Conservation (phyloP, 2,329 filamentous ascomycete species). For the Hirsutella thompsonii region DNA sequence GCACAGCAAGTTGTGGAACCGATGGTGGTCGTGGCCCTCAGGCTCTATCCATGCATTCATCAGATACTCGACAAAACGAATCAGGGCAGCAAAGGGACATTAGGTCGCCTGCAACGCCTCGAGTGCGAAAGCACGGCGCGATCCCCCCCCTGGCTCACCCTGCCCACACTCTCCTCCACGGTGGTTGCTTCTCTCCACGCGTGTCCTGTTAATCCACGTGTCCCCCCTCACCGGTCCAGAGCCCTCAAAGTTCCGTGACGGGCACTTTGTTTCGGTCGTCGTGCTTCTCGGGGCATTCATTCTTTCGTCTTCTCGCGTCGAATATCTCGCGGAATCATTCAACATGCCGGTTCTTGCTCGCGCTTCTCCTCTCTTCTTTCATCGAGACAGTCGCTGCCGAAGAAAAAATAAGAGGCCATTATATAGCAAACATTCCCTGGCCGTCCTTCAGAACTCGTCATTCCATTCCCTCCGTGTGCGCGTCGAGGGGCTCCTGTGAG, state of each 20-base stretch:
- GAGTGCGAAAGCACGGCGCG: too few species aligned
- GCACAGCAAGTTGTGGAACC: background rate
- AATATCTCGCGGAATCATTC: background rate
- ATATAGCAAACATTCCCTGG: background rate
- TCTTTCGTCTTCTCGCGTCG: background rate
- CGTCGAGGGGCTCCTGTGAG: conserved; percentile 1
- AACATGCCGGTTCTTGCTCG: background rate
- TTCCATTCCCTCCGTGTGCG: conserved; percentile 1
- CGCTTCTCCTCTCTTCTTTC: too few species aligned
- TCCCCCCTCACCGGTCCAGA: too few species aligned
- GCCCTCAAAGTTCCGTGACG: too few species aligned
- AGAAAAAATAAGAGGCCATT: background rate
- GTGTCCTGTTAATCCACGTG: too few species aligned
- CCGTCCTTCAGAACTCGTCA: background rate
- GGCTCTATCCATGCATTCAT: conserved; percentile 13
- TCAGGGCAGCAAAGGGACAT: background rate
- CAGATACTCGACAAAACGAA: conserved; percentile 6
- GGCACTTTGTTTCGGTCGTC: too few species aligned
- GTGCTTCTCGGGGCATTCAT: background rate
- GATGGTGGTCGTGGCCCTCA: conserved; percentile 6
- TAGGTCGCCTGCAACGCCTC: too few species aligned
- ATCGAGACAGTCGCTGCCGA: background rate
- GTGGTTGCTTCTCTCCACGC: too few species aligned
- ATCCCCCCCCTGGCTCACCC: too few species aligned
- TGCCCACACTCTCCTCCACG: too few species aligned